phyloP scores from a whole-genome alignment of 2,329 filamentous ascomycete genomes.

The Tolypocladium tundrense region DNA sequence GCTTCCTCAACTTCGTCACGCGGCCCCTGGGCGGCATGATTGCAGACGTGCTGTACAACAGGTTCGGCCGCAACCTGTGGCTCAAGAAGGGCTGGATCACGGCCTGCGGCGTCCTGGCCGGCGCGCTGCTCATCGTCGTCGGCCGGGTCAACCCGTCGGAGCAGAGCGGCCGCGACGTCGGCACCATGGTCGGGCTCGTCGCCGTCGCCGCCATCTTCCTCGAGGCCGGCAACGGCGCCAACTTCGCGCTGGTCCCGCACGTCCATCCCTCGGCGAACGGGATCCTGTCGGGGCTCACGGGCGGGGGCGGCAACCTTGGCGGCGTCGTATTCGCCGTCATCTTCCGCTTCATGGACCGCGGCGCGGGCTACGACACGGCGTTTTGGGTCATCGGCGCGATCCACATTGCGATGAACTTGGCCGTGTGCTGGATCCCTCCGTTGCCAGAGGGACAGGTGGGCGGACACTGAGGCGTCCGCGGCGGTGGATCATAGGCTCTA shows the following conservation, averaged over 20 bases:
- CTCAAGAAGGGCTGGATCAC: constrained; percentile 36
- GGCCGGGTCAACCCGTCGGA: constrained; percentile 53
- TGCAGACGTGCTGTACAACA: constrained; percentile 38
- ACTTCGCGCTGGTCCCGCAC: constrained; percentile 79
- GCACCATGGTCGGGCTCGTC: constrained; percentile 66
- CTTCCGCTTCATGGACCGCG: constrained; percentile 60
- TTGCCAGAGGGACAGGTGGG: constrained; percentile 37
- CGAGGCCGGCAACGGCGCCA: constrained; percentile 77
- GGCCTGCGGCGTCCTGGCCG: constrained; percentile 47
- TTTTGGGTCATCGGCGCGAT: constrained; percentile 80
- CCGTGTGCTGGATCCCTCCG: constrained; percentile 45
- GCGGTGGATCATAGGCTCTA: not conserved
- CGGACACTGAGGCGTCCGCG: constrained; percentile 9
- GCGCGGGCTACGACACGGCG: constrained; percentile 54
- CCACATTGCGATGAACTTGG: constrained; percentile 58
- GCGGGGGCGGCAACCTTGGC: constrained; percentile 73
- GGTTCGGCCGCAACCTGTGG: constrained; percentile 21
- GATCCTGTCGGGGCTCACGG: constrained; percentile 64
- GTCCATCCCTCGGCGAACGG: constrained; percentile 78
- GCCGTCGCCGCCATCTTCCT: constrained; percentile 72
- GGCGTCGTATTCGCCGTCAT: constrained; percentile 77
- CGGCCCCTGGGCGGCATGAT: constrained; percentile 55
- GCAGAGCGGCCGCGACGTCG: constrained; percentile 23
- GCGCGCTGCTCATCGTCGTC: constrained; percentile 50
- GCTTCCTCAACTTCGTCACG: constrained; percentile 60